Percentiles rank a stretch among this genome's conserved stretches.
These are phyloP conservation scores for Aspergillus sp. DNA, from an alignment of 2,329 filamentous ascomycete genomes.

Conservation along the genomic window DNA sequence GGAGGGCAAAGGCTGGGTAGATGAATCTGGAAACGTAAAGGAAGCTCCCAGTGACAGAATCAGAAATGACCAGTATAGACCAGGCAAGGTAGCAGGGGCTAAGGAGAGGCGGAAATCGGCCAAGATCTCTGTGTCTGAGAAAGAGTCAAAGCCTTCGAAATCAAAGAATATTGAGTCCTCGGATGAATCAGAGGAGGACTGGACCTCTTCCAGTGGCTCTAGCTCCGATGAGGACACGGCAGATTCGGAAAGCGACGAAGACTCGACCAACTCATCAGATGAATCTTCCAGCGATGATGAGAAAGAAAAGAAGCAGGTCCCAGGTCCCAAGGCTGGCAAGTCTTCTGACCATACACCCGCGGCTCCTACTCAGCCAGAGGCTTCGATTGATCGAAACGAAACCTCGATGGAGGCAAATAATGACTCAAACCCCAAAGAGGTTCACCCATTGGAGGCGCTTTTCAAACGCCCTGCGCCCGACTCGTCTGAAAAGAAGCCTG, in stretches of 20 bases:
- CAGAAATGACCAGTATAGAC: conserved; percentile 23
- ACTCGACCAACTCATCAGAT: conserved; percentile 21
- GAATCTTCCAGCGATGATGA: conserved; percentile 19
- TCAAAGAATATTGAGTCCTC: conserved; percentile 8
- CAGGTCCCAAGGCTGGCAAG: background rate
- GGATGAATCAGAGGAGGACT: conserved; percentile 26
- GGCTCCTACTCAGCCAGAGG: conserved; percentile 5
- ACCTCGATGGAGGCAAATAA: conserved; percentile 5
- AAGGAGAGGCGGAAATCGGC: conserved; percentile 22
- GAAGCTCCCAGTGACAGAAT: conserved; percentile 26
- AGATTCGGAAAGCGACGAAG: conserved; percentile 21
- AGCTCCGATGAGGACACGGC: conserved; percentile 22
- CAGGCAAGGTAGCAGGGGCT: conserved; percentile 24
- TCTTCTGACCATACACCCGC: conserved; percentile 5
- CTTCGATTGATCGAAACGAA: conserved; percentile 9
- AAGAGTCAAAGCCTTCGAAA: conserved; percentile 5
- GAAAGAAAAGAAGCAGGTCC: conserved; percentile 9
- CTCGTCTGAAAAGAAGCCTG: conserved; percentile 29
- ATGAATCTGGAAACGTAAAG: conserved; percentile 70
- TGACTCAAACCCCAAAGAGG: conserved; percentile 43
- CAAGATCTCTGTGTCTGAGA: conserved; percentile 6
- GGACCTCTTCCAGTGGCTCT: conserved; percentile 32
- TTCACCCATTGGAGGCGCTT: conserved; percentile 86
- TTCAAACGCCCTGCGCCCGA: conserved; percentile 67
- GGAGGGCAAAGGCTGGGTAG: conserved; percentile 84